Conservation (phyloP, 73 alveolate species). For the Paramecium caudatum region DNA sequence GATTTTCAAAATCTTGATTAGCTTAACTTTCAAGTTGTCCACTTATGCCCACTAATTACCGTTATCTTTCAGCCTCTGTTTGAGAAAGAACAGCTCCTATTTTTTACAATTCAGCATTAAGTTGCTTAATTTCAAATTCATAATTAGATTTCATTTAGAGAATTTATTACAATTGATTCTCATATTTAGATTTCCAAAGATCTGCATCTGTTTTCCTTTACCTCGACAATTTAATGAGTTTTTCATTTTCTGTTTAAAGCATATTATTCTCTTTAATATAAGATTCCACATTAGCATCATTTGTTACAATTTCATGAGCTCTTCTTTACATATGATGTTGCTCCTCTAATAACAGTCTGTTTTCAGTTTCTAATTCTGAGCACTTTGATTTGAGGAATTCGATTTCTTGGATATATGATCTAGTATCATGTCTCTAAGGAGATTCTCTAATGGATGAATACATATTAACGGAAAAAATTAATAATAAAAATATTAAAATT, state of each 20-base stretch:
- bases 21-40: conserved; percentile 48
- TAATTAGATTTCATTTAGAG: conserved; percentile 50
- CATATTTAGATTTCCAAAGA: conserved; percentile 68
- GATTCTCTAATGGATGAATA: conserved; percentile 53
- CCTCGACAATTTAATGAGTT: conserved; percentile 25
- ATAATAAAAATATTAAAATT: conserved; percentile 11
- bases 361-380: conserved; percentile 52
- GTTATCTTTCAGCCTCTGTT: conserved; percentile 46
- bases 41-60: conserved; percentile 16
- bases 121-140: conserved; percentile 53
- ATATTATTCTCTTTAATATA: conserved; percentile 19
- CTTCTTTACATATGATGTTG: conserved; percentile 6
- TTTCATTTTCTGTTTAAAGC: conserved; percentile 40
- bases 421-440: conserved; percentile 32
- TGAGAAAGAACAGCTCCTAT: neutral
- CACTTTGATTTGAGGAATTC: conserved; percentile 50
- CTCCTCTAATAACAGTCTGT: conserved; percentile 39
- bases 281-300: conserved; percentile 18
- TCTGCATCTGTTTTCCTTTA: conserved; percentile 65
- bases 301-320: conserved; percentile 60
- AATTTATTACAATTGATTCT: conserved; percentile 43
- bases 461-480: conserved; percentile 56
- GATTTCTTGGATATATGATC: conserved; percentile 30
- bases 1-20: conserved; percentile 57
- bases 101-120: conserved; percentile 48